These are phyloP conservation scores for Candida qinlingensis DNA, from an alignment of 805 yeast species.

Conservation along the genomic window DNA sequence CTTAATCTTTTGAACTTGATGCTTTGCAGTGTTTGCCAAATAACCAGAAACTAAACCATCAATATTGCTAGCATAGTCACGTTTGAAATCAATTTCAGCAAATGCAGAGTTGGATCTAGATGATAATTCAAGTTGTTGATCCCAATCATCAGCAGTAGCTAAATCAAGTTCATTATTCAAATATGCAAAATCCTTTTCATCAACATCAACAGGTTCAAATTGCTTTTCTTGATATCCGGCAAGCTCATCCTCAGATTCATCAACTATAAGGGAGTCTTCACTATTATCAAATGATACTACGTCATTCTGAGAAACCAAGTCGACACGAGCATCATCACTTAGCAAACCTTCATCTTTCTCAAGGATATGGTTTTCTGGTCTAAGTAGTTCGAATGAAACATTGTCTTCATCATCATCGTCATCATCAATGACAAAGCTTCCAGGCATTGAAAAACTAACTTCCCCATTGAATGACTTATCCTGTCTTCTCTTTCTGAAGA, in stretches of 20 bases:
- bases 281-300: slow-evolving; percentile 8
- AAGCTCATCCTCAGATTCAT: slow-evolving; percentile 4
- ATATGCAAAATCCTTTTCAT: slow-evolving; percentile 40
- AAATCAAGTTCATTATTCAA: slow-evolving; percentile 40
- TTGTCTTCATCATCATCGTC: slow-evolving; percentile 2
- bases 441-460: slow-evolving; percentile 22
- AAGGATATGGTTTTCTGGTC: slow-evolving; percentile 1
- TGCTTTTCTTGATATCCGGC: slow-evolving; percentile 42
- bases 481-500: slow-evolving; percentile 28
- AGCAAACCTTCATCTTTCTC: slow-evolving; percentile 5
- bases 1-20: slow-evolving; percentile 25
- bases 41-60: slow-evolving; percentile 46
- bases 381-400: slow-evolving; percentile 1
- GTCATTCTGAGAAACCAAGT: slow-evolving; percentile 1
- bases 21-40: slow-evolving; percentile 28
- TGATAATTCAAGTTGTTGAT: slow-evolving; percentile 53
- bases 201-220: slow-evolving; percentile 59
- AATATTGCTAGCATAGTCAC: slow-evolving; percentile 31
- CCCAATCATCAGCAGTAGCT: slow-evolving; percentile 57
- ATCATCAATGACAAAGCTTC: slow-evolving; percentile 21
- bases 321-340: slow-evolving; percentile 1
- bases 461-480: slow-evolving; percentile 19
- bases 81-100: slow-evolving; percentile 13
- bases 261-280: slow-evolving; percentile 16
- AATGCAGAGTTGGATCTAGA: slow-evolving; percentile 23